phyloP scores from a whole-genome alignment of 2,329 filamentous ascomycete species.

The Neobulgaria alba region DNA sequence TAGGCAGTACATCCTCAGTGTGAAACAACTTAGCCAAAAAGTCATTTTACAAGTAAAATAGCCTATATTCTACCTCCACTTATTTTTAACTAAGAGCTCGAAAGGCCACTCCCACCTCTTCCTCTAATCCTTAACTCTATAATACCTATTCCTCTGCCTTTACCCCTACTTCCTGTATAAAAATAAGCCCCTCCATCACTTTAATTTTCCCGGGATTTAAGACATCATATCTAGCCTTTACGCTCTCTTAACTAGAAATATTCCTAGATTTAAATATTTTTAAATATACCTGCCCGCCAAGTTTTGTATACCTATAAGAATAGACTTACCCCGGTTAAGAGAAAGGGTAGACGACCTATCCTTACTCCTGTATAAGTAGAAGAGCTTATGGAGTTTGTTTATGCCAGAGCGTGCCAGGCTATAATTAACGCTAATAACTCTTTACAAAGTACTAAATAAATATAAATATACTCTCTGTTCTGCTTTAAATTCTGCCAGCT shows the following conservation, averaged over 20 bases:
- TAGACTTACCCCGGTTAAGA: constrained; percentile 1
- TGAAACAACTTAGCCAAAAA: not conserved
- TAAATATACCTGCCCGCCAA: not conserved
- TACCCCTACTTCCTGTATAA: not conserved
- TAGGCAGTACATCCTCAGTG: too few relatives aligned
- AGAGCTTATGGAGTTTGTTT: constrained; percentile 11
- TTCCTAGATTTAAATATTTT: not conserved
- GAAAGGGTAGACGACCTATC: constrained; percentile 7
- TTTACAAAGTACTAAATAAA: too few relatives aligned
- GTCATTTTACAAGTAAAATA: not conserved
- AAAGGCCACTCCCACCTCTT: not conserved
- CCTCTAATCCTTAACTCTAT: not conserved
- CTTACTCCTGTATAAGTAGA: constrained; percentile 13
- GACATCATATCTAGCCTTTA: not conserved
- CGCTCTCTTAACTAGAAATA: not conserved
- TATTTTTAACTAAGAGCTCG: not conserved
- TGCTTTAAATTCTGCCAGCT: too few relatives aligned
- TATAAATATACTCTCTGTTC: too few relatives aligned
- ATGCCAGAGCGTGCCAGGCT: too few relatives aligned
- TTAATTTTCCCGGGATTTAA: not conserved
- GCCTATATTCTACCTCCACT: not conserved
- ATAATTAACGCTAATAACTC: too few relatives aligned
- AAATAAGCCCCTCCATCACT: not conserved
- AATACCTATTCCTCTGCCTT: not conserved
- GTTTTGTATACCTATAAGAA: not conserved